A percentile compares a stretch with the other conserved stretches of the same genome.
Evolutionary conservation across 768 basidiomycete genomes (phyloP).

Genomic region (Boletus pseudopeckii): DNA sequence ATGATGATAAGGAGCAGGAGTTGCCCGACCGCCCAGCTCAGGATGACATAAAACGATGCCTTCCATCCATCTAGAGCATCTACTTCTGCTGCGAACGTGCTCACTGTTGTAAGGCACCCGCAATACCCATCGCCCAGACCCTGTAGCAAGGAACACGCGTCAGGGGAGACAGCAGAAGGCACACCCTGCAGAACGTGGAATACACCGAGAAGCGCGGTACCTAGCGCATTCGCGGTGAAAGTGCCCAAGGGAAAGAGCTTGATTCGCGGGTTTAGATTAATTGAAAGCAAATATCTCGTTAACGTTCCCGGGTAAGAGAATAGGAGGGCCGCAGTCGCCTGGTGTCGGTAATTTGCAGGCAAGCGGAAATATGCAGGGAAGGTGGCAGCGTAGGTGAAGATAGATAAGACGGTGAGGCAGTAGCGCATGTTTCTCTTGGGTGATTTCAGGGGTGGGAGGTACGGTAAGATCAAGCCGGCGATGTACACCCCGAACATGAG

Average conservation of each 20-base stretch:
- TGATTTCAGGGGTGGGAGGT: slow-evolving; percentile 40
- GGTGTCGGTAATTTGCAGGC: slow-evolving; percentile 62
- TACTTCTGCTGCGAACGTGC: slow-evolving; percentile 86
- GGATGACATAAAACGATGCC: slow-evolving; percentile 62
- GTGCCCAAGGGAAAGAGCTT: slow-evolving; percentile 75
- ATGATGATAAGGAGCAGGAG: slow-evolving; percentile 66
- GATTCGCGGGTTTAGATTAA: slow-evolving; percentile 62
- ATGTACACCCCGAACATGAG: slow-evolving; percentile 71
- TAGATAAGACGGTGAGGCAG: slow-evolving; percentile 48
- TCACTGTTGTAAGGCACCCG: slow-evolving; percentile 91
- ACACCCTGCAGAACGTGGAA: slow-evolving; percentile 68
- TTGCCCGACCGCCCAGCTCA: slow-evolving; percentile 73
- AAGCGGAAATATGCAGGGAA: slow-evolving; percentile 78
- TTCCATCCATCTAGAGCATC: slow-evolving; percentile 51
- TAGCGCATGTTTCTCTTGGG: slow-evolving; percentile 47
- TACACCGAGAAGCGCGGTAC: slow-evolving; percentile 77
- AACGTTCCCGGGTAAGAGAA: slow-evolving; percentile 89
- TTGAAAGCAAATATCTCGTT: slow-evolving; percentile 75
- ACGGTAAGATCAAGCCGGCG: slow-evolving; percentile 40
- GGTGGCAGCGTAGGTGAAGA: slow-evolving; percentile 70
- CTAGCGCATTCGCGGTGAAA: slow-evolving; percentile 67
- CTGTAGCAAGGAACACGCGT: slow-evolving; percentile 70
- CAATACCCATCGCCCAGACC: slow-evolving; percentile 91
- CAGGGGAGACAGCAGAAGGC: slow-evolving; percentile 38
- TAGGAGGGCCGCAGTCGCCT: slow-evolving; percentile 82